phyloP scores from a whole-genome alignment of 1,284 basidiomycete genomes.

The Inonotus hispidus region DNA sequence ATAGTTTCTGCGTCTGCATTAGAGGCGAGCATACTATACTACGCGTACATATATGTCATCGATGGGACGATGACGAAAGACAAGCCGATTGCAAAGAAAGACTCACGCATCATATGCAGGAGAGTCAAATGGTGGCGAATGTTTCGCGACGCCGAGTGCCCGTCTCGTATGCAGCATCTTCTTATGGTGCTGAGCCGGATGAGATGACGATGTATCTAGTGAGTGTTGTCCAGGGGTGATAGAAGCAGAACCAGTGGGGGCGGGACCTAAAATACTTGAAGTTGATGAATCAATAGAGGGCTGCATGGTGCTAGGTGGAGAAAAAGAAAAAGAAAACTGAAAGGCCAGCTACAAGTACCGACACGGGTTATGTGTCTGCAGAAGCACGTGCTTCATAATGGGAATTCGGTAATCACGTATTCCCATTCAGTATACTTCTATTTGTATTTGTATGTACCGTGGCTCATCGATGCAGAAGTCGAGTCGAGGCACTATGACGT shows the following conservation, averaged over 20 bases:
- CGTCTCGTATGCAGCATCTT: constrained; percentile 18
- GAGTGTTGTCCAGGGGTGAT: background rate
- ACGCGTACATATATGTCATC: background rate
- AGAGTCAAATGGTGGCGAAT: constrained; percentile 15
- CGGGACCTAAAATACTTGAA: background rate
- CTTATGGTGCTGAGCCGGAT: constrained; percentile 11
- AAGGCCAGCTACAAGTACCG: no score
- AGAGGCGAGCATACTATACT: background rate
- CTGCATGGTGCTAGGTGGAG: no score
- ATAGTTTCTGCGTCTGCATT: background rate
- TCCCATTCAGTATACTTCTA: no score
- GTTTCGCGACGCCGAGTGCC: constrained; percentile 7
- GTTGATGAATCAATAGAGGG: background rate
- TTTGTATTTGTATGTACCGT: no score
- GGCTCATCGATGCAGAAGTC: no score
- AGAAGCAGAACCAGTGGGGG: background rate
- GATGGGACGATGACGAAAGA: background rate
- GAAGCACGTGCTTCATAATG: no score
- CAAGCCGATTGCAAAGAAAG: background rate
- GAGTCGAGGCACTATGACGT: background rate
- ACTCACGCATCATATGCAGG: constrained; percentile 20
- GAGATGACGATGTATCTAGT: background rate
- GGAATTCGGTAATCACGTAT: no score
- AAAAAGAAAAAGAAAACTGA: no score
- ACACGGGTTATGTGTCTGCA: no score